Evolutionary conservation across 768 basidiomycete genomes (phyloP).

Genomic region (Lepiota venenata): DNA sequence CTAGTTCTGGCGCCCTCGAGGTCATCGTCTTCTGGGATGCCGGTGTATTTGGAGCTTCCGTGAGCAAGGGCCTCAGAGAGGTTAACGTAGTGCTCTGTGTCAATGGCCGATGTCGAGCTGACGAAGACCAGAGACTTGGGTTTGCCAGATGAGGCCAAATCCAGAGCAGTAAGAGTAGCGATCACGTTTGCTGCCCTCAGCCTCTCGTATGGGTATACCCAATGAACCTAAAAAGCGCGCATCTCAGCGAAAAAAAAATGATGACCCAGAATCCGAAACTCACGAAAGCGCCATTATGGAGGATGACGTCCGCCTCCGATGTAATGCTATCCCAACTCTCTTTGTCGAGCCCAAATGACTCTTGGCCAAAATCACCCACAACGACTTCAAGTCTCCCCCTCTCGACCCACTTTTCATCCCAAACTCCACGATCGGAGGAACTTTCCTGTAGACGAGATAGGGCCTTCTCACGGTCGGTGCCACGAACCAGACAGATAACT

Average conservation of each 20-base stretch:
- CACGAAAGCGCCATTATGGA: constrained; percentile 98
- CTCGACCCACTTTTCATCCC: constrained; percentile 82
- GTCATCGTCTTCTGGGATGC: constrained; percentile 85
- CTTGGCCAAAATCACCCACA: constrained; percentile 76
- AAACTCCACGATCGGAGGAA: constrained; percentile 77
- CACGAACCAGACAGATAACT: constrained; percentile 92
- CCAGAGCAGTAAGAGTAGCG: constrained; percentile 79
- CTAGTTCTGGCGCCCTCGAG: constrained; percentile 76
- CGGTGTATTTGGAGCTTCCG: constrained; percentile 40
- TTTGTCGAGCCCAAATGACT: constrained; percentile 67
- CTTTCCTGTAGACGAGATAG: constrained; percentile 67
- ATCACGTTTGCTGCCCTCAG: constrained; percentile 91
- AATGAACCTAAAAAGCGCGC: constrained; percentile 71
- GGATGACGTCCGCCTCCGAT: constrained; percentile 71
- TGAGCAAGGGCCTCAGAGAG: constrained; percentile 70
- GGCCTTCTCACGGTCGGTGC: constrained; percentile 56
- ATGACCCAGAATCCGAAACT: constrained; percentile 22
- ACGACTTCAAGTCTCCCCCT: constrained; percentile 73
- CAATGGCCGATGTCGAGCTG: constrained; percentile 93
- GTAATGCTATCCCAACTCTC: constrained; percentile 65
- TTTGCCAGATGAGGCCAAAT: constrained; percentile 70
- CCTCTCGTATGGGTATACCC: constrained; percentile 98
- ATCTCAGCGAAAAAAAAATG: neutral
- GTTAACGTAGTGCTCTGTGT: constrained; percentile 86
- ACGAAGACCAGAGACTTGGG: constrained; percentile 87